Evolutionary conservation across 129 eudicot genomes (phyloP), one percentile per base, ranked within the genome.

Genomic region (Apium graveolens): DNA sequence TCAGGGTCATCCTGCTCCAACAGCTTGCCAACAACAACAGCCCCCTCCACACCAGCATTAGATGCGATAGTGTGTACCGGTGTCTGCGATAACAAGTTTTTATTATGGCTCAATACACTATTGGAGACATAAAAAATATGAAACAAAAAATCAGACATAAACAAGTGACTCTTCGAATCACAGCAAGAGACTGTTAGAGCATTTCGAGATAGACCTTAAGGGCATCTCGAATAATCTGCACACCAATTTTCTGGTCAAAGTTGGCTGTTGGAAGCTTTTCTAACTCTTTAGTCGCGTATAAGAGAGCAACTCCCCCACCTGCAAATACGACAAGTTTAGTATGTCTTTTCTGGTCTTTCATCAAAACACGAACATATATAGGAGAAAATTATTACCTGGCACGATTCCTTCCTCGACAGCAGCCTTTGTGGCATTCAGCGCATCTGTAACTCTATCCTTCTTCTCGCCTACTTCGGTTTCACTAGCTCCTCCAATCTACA

Each of bases 401-500:
- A 93, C 94, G 43, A 93, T 90, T 78, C 98, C 98, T 82, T 93
- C 98, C 45, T 90, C 98, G 16, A 93, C 98, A 49, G 98, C 98
- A 42, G 98, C 98, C 81, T 90, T 90, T 29, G 98, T 93, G 84
- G 98, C 94, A 83, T 93, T 90, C 32, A 93, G 74, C 69, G 97
- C 97, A 87, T 92, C 96, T 68, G 96, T 90, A 57, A 89, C 96
- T 78, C 97, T 87, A 81, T 90, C 98, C 78, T 93, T 93, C 84
- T 93, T 93, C 86, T 93, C 98, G 68, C 94, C 79, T 73, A 93
- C 96, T 85, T 93, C 96, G 27, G 87, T 82, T 86, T 93, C 98
- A 86, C 96, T 93, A 48, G 98, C 98, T 78, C 96, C 98, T 57
- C 98, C 98, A 70, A 92, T 87, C 97, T 92, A 63, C 31, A 57